These are phyloP conservation scores for Atalantia buxifolia DNA, from an alignment of 345 rosid species.

Conservation along the genomic window DNA sequence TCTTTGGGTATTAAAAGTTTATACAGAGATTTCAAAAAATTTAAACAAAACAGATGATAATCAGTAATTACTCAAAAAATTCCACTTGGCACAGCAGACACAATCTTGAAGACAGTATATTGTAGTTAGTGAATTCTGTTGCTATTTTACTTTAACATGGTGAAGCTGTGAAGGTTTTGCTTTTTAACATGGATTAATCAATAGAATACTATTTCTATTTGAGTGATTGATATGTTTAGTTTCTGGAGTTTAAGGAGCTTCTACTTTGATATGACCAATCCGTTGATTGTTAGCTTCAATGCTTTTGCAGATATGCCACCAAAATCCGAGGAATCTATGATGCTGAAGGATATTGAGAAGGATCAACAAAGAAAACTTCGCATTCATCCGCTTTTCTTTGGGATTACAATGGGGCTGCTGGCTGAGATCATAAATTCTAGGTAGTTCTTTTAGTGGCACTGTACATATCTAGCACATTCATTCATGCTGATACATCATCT, in stretches of 20 bases:
- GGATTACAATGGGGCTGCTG: slow-evolving; percentile 85
- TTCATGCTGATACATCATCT: neutral
- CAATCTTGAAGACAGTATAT: neutral
- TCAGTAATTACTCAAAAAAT: neutral
- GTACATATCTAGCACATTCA: slow-evolving; percentile 3
- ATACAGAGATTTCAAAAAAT: neutral
- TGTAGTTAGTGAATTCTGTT: neutral
- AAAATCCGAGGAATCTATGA: slow-evolving; percentile 33
- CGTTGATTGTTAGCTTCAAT: slow-evolving; percentile 22
- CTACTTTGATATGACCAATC: slow-evolving; percentile 8
- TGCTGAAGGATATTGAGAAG: slow-evolving; percentile 32
- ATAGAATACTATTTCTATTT: neutral
- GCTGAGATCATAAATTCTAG: slow-evolving; percentile 98
- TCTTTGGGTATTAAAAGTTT: neutral
- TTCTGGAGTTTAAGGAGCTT: neutral
- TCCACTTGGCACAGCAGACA: neutral
- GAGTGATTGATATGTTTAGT: neutral
- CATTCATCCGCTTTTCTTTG: slow-evolving; percentile 88
- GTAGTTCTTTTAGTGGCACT: slow-evolving; percentile 33
- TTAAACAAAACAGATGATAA: neutral
- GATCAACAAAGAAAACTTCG: slow-evolving; percentile 59
- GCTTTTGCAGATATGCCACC: slow-evolving; percentile 50
- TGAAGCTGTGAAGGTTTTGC: neutral
- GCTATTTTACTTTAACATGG: neutral
- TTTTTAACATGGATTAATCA: neutral